A percentile compares a stretch with the other conserved stretches of the same genome.
Conservation (phyloP, 805 yeast genomes). For the Cyberlindnera bimundalis region DNA sequence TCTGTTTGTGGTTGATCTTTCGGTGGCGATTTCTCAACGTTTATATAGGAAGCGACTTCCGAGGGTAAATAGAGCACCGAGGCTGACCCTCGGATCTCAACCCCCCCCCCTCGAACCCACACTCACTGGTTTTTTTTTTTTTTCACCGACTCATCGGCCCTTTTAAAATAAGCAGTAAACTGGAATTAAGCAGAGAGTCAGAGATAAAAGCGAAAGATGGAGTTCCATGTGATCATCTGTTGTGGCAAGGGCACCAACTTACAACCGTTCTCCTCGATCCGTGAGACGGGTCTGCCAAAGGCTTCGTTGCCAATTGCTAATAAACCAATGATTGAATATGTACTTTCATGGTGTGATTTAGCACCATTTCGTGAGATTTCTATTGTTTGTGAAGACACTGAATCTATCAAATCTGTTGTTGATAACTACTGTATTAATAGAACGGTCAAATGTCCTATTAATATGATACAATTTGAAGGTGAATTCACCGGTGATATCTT, state of each 20-base stretch:
- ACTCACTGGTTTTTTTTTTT: no score
- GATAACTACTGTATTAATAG: constrained; percentile 39
- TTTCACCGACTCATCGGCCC: no score
- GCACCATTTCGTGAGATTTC: constrained; percentile 74
- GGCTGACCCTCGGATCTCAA: no score
- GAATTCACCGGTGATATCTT: constrained; percentile 63
- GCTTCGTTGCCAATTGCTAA: constrained; percentile 89
- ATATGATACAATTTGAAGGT: constrained; percentile 41
- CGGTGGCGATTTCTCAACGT: no score
- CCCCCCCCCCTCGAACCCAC: no score
- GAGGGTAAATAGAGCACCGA: no score
- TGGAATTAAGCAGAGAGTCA: no score
- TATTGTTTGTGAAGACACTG: constrained; percentile 50
- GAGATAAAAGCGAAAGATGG: constrained; percentile 62
- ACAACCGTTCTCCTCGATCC: constrained; percentile 63
- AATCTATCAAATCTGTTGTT: constrained; percentile 46
- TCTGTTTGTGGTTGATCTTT: no score
- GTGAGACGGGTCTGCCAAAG: constrained; percentile 69
- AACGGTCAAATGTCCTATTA: constrained; percentile 39
- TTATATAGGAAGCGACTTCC: no score
- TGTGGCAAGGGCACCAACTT: constrained; percentile 82
- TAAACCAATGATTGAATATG: constrained; percentile 82
- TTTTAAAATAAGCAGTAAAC: no score
- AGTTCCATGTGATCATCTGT: constrained; percentile 84
- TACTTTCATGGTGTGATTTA: constrained; percentile 87